Conservation (phyloP, 495 filamentous ascomycete species). For the Neurospora hispaniola region DNA sequence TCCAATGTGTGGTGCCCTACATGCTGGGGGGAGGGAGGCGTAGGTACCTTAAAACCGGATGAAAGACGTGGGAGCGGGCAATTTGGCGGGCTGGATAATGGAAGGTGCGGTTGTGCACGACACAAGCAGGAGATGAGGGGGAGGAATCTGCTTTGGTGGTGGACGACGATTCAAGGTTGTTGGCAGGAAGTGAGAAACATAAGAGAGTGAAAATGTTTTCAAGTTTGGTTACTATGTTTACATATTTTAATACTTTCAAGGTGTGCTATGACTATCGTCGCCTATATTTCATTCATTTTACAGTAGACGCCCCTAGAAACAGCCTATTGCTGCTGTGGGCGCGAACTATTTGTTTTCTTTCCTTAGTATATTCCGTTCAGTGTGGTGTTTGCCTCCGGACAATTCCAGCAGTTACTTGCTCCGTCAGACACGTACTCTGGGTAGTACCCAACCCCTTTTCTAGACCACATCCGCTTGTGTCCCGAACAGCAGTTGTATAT, state of each 20-base stretch:
- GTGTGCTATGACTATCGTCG: neutral
- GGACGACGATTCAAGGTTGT: neutral
- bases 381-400: neutral
- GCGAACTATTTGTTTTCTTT: neutral
- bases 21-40: too few species aligned
- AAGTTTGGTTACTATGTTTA: neutral
- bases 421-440: neutral
- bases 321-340: neutral
- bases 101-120: slow-evolving; percentile 1
- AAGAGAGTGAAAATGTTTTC: neutral
- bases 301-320: neutral
- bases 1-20: too few species aligned
- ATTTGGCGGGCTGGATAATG: neutral
- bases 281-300: neutral
- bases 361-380: neutral
- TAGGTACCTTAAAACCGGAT: neutral
- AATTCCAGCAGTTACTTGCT: neutral
- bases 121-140: neutral
- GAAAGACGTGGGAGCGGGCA: neutral
- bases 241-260: neutral
- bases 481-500: neutral
- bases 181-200: neutral
- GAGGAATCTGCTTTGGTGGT: neutral
- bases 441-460: neutral
- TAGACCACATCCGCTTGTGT: neutral